Percentiles rank a stretch among this genome's conserved stretches.
Conservation (phyloP, 352 stramenopile genomes). For the Phytophthora rubi region DNA sequence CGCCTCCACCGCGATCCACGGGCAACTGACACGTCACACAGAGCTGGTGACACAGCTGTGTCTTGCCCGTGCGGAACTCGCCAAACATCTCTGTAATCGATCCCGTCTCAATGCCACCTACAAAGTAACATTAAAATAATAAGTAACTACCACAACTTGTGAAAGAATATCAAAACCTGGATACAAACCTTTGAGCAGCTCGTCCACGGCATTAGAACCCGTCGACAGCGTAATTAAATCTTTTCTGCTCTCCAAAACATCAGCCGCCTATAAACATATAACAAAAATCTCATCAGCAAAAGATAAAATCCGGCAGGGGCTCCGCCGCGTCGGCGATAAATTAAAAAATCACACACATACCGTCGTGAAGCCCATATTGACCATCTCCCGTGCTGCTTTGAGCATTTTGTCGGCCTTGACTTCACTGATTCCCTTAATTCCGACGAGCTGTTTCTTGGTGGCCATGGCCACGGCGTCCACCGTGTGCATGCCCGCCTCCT, state of each 20-base stretch:
- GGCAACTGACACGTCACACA: constrained; percentile 99
- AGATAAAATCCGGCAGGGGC: constrained; percentile 13
- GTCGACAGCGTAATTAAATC: constrained; percentile 96
- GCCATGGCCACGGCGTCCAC: constrained; percentile 98
- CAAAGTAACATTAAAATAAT: constrained; percentile 8
- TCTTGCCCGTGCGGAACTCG: constrained; percentile 99
- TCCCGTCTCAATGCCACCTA: constrained; percentile 98
- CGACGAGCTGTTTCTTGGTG: constrained; percentile 96
- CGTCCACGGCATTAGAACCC: constrained; percentile 89
- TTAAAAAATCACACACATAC: constrained; percentile 49
- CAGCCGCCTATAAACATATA: constrained; percentile 65
- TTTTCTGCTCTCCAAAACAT: constrained; percentile 89
- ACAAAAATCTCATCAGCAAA: constrained; percentile 4
- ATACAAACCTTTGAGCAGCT: constrained; percentile 82
- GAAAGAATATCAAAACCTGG: not conserved
- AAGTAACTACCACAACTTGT: not conserved
- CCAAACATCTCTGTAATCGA: constrained; percentile 99
- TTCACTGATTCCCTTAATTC: constrained; percentile 99
- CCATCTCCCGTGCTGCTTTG: constrained; percentile 96
- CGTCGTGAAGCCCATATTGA: constrained; percentile 99
- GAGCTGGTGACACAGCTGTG: constrained; percentile 99
- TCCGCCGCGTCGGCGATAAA: not conserved
- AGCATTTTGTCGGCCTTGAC: constrained; percentile 99
- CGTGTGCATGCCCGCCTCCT: constrained; percentile 97
- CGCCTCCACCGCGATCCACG: constrained; percentile 96